Base-by-base conservation (phyloP, 371 early-diverging fungal species). In the Mucor piriformis region DNA sequence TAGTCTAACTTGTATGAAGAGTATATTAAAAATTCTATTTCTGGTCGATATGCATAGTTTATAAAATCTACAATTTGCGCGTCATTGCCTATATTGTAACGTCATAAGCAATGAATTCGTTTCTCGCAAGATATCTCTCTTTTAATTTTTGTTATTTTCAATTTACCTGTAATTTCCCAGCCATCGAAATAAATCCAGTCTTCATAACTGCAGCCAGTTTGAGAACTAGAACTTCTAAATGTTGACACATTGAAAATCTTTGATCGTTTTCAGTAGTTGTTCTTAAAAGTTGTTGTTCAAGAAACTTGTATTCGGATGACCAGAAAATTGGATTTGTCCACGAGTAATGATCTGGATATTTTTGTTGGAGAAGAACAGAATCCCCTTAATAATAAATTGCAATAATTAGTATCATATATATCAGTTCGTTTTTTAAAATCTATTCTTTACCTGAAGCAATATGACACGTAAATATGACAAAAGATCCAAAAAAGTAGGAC, bases 391-490 rank as follows among this genome's bases (percentile, higher is more conserved):
- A 6, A 15, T n/a, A 24, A 47, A 6, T 15, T 10, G n/a, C 11
- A 37, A 7, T 43, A 50, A 12, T 18, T 23, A 6, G 13, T 32
- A 20, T 40, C n/a, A n/a, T n/a, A n/a, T n/a, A n/a, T n/a, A n/a
- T n/a, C n/a, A n/a, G n/a, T n/a, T n/a, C n/a, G n/a, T n/a, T n/a
- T n/a, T n/a, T n/a, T n/a, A n/a, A n/a, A n/a, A n/a, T n/a, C n/a
- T n/a, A n/a, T n/a, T n/a, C n/a, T 20, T 57, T 63, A 57, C 57
- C 38, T 63, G 63, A 35, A 63, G 57, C 3, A 63, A 57, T 4
- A 57, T 46, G 2, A 46, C 21, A 29, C 48, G 46, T 8, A 63
- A 38, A 4, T 52, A 3, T 12, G 24, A 4, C 29, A 63, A 52
- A 7, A 63, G 23, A 12, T 7, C 6, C 34, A 63, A 44, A 37